A percentile compares a stretch with the other conserved stretches of the same genome.
Evolutionary conservation across 768 basidiomycete species (phyloP).

Genomic region (Erythrobasidium yunnanense): DNA sequence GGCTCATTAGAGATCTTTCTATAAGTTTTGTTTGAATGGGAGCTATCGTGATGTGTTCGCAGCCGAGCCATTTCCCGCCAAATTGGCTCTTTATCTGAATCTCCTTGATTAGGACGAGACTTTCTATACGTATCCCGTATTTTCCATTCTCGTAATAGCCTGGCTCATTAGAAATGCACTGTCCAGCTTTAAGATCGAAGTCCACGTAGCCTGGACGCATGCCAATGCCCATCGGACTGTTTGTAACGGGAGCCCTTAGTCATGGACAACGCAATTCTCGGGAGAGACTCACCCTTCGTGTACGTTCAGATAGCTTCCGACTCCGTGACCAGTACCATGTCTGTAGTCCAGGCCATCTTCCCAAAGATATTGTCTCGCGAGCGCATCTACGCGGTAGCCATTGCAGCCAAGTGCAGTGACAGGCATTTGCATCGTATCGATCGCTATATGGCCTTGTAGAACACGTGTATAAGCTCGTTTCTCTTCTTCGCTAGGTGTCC

Average conservation of each 20-base stretch:
- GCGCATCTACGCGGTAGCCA: conserved; percentile 51
- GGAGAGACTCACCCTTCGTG: conserved; percentile 55
- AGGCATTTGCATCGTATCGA: conserved; percentile 53
- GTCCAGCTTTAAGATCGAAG: conserved; percentile 8
- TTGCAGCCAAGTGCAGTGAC: conserved; percentile 58
- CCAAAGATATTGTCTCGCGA: conserved; percentile 70
- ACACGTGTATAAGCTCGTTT: conserved; percentile 83
- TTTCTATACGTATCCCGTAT: conserved; percentile 90
- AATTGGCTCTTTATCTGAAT: conserved; percentile 53
- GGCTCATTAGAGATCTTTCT: conserved; percentile 53
- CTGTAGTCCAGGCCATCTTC: conserved; percentile 62
- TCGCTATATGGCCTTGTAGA: conserved; percentile 64
- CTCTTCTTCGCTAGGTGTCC: conserved; percentile 67
- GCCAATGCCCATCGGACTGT: conserved; percentile 22
- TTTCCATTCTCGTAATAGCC: conserved; percentile 53
- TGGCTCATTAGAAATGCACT: conserved; percentile 20
- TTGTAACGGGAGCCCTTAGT: conserved; percentile 3
- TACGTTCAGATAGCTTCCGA: conserved; percentile 87
- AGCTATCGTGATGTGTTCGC: conserved; percentile 79
- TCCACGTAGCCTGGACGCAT: conserved; percentile 18
- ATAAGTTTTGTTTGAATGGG: conserved; percentile 81
- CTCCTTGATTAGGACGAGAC: conserved; percentile 64
- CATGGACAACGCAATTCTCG: background rate
- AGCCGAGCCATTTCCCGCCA: conserved; percentile 68
- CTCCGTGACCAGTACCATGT: conserved; percentile 65